Percentiles rank a stretch among this genome's conserved stretches.
Evolutionary conservation across 495 filamentous ascomycete genomes (phyloP).

Genomic region (Aspergillus indologenus): DNA sequence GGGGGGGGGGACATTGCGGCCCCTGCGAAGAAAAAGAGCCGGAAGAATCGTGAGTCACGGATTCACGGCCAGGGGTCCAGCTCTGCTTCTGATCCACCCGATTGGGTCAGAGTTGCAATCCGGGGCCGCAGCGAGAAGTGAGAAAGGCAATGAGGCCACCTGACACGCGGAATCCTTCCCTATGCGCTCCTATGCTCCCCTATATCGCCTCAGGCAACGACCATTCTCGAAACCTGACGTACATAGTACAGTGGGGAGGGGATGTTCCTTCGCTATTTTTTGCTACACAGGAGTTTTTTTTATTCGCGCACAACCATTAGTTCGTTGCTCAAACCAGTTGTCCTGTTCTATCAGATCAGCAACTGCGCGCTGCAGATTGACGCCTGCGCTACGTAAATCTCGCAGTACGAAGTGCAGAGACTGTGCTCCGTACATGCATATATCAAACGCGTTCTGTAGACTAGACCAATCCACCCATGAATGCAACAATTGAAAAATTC

Average conservation of each 20-base stretch:
- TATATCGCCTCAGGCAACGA: conserved; percentile 8
- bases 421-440: no score
- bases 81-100: conserved; percentile 1
- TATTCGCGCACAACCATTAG: neutral
- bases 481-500: neutral
- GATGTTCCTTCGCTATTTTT: neutral
- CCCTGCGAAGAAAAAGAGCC: conserved; percentile 24
- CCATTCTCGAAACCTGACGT: conserved; percentile 10
- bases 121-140: conserved; percentile 16
- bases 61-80: neutral
- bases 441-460: neutral
- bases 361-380: neutral
- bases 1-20: neutral
- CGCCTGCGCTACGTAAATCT: neutral
- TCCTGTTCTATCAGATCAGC: neutral
- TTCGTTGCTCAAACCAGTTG: neutral
- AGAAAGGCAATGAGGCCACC: conserved; percentile 7
- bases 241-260: neutral
- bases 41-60: conserved; percentile 22
- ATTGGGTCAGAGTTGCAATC: conserved; percentile 17
- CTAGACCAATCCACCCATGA: neutral
- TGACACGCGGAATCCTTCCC: conserved; percentile 11
- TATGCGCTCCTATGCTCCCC: neutral
- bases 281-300: neutral
- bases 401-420: no score